Conservation (phyloP, 2,329 filamentous ascomycete species). For the Aspergillus ibericus region DNA sequence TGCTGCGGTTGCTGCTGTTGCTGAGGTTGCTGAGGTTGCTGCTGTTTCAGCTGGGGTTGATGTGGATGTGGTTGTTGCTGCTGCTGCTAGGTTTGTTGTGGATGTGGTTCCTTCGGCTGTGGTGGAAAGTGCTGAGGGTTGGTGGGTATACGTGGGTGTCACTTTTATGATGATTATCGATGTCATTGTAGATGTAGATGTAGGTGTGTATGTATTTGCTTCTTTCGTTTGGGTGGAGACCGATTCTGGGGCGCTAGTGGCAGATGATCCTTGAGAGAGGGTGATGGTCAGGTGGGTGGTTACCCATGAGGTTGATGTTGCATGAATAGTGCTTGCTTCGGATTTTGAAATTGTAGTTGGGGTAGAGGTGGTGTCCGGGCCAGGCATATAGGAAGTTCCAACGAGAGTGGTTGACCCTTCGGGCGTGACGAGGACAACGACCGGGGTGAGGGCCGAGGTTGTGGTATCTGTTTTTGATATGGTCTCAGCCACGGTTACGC, state of each 20-base stretch:
- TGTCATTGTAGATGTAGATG: not conserved
- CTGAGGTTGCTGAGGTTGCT: not conserved
- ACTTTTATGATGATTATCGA: not conserved
- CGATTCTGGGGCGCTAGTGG: not conserved
- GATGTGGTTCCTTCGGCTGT: not conserved
- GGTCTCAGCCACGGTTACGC: not conserved
- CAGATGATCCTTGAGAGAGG: not conserved
- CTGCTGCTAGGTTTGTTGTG: no score
- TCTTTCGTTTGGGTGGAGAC: not conserved
- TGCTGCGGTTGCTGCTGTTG: not conserved
- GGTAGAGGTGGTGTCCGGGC: not conserved
- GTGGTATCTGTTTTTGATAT: not conserved
- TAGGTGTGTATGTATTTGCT: not conserved
- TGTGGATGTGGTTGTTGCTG: no score
- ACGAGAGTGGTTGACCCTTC: conserved; percentile 1
- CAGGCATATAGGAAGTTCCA: not conserved
- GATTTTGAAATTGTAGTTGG: not conserved
- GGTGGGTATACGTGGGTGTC: not conserved
- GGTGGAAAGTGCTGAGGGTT: not conserved
- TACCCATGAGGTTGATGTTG: conserved; percentile 5
- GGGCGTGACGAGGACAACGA: conserved; percentile 8
- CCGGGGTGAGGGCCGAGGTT: not conserved
- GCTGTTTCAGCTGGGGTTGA: no score
- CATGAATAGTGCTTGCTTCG: not conserved
- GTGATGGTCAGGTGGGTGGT: conserved; percentile 1